Percentiles rank a stretch among this genome's conserved stretches.
Conservation (phyloP, 2,329 filamentous ascomycete species). For the Monosporascus sp. region DNA sequence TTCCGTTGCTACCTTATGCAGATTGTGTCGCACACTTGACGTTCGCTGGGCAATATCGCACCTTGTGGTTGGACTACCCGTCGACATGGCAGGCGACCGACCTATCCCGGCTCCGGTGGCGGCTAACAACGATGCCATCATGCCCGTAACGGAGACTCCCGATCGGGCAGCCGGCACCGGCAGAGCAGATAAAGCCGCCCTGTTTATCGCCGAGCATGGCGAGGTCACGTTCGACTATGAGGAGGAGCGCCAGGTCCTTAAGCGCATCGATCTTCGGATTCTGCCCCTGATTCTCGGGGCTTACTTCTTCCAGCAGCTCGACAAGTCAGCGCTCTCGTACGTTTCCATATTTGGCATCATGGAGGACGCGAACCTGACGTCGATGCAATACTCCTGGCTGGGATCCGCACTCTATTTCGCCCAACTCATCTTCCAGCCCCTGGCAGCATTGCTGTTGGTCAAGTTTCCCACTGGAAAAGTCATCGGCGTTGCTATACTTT, state of each 20-base stretch:
- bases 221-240: slow-evolving; percentile 39
- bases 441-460: slow-evolving; percentile 47
- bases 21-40: too few species aligned
- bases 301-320: slow-evolving; percentile 55
- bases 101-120: slow-evolving; percentile 3
- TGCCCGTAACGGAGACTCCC: slow-evolving; percentile 4
- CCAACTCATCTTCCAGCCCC: slow-evolving; percentile 52
- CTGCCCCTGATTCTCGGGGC: slow-evolving; percentile 47
- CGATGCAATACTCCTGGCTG: slow-evolving; percentile 51
- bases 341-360: slow-evolving; percentile 45
- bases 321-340: slow-evolving; percentile 42
- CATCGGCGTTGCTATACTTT: slow-evolving; percentile 43
- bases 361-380: slow-evolving; percentile 41
- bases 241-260: slow-evolving; percentile 42
- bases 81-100: slow-evolving; percentile 12
- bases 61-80: too few species aligned
- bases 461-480: slow-evolving; percentile 52
- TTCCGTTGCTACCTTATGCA: too few species aligned
- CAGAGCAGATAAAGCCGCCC: slow-evolving; percentile 36
- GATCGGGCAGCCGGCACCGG: slow-evolving; percentile 4
- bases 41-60: too few species aligned
- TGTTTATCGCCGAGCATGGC: slow-evolving; percentile 37
- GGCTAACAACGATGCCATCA: slow-evolving; percentile 16
- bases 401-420: slow-evolving; percentile 57
- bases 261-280: slow-evolving; percentile 43